These are phyloP conservation scores for Desmodesmus armatus DNA, from an alignment of 139 green algal genomes.

Conservation along the genomic window DNA sequence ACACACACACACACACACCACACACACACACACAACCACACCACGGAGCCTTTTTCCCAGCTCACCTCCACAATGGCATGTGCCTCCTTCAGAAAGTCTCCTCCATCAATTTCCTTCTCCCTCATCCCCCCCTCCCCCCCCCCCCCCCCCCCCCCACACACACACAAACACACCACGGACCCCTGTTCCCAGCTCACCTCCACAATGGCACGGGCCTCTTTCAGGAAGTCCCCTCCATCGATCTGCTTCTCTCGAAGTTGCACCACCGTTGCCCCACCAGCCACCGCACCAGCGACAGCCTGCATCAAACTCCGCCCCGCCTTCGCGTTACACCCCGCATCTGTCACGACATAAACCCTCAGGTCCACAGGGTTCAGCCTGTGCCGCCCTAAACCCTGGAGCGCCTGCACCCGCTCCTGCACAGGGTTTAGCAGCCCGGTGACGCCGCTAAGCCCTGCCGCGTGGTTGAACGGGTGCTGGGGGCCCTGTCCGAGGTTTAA, in stretches of 20 bases:
- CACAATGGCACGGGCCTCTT: conserved; percentile 61
- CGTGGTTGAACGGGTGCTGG: conserved; percentile 88
- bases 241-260: conserved; percentile 90
- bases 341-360: conserved; percentile 87
- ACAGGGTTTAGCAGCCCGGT: conserved; percentile 2
- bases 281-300: conserved; percentile 73
- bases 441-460: conserved; percentile 31
- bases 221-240: conserved; percentile 78
- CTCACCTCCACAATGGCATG: conserved; percentile 54
- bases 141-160: too few relatives aligned
- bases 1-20: too few relatives aligned
- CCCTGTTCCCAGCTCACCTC: conserved; percentile 35
- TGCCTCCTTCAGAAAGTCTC: conserved; percentile 74
- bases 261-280: conserved; percentile 86
- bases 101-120: conserved; percentile 85
- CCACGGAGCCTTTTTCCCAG: too few relatives aligned
- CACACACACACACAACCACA: too few relatives aligned
- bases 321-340: conserved; percentile 72
- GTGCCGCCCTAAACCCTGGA: background rate
- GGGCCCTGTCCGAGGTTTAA: conserved; percentile 76
- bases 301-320: conserved; percentile 46
- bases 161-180: too few relatives aligned
- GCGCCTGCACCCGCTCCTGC: background rate
- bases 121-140: too few relatives aligned
- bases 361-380: conserved; percentile 56